Evolutionary conservation across 345 rosid species (phyloP).

Genomic region (Nephelium lappaceum): DNA sequence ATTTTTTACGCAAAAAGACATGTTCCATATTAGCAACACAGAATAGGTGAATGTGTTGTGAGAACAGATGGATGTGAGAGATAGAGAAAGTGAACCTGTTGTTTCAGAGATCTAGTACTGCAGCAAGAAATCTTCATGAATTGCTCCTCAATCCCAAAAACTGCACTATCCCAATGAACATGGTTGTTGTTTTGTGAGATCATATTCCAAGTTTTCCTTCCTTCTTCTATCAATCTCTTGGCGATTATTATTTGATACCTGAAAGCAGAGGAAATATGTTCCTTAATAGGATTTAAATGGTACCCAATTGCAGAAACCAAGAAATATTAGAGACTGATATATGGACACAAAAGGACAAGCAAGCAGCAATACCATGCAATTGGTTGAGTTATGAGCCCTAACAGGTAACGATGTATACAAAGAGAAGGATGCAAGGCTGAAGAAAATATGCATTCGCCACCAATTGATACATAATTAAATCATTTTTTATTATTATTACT

Average conservation of each 20-base stretch:
- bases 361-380: slow-evolving; percentile 4
- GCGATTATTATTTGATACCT: slow-evolving; percentile 79
- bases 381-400: slow-evolving; percentile 16
- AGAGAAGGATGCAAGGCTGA: not conserved
- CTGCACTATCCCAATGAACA: slow-evolving; percentile 76
- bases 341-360: not conserved
- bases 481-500: not conserved
- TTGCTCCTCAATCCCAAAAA: slow-evolving; percentile 79
- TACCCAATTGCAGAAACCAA: slow-evolving; percentile 10
- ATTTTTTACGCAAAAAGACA: not conserved
- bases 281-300: slow-evolving; percentile 4
- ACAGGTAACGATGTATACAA: not conserved
- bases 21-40: not conserved
- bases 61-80: not conserved
- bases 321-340: slow-evolving; percentile 6
- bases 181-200: slow-evolving; percentile 63
- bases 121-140: slow-evolving; percentile 80
- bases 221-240: slow-evolving; percentile 85
- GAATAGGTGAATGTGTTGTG: not conserved
- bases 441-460: not conserved
- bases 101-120: slow-evolving; percentile 70
- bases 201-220: slow-evolving; percentile 79
- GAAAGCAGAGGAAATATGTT: slow-evolving; percentile 15
- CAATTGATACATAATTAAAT: not conserved
- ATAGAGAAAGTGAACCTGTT: slow-evolving; percentile 54